Base-by-base conservation (phyloP, 164 flowering plant species). In the Magnolia changhungtana region DNA sequence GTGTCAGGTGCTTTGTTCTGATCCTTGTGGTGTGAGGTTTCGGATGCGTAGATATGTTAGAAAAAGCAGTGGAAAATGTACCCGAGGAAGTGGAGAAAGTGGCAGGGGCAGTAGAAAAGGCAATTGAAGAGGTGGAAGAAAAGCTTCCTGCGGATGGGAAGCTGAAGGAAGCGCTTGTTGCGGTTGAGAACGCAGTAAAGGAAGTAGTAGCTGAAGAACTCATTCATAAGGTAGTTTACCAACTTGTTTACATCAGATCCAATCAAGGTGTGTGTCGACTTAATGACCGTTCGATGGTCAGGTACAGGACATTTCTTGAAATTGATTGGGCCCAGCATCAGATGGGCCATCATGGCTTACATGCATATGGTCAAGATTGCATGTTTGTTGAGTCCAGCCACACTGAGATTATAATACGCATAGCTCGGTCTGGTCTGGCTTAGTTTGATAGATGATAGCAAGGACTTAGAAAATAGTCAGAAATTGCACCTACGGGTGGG, bases 201-300 rank as follows among this genome's bases (percentile, higher is more conserved):
- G 78, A 74, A 59, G 81, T 76, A 2, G 20, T 75, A 70, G 73
- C 79, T 50, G 37, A 76, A 45, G 72, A 84, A 1, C 27, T 86
- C 63, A 67, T 86, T 72, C 78, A 86, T 72, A 69, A 84, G 88
- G 88, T 85, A 67, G 19, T 29, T 18, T 67, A 4, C 45, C 45
- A 65, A 65, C 10, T 65, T 24, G 8, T 55, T 55, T 9, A 55
- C 59, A 55, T 55, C 59, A 55, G 59, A 9, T 55, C 14, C 9
- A 55, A 37, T 37, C 45, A 37, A 3, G 45, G 45, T 37, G 6
- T 37, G 45, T 37, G 45, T 37, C 45, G 45, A 37, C 45, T 37
- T 37, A 3, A 37, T 37, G 45, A 37, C 45, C 0, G 45, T 37
- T 4, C 45, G 45, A 37, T 37, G 6, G 0, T 37, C 45, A 3